Evolutionary conservation across 1,284 basidiomycete genomes (phyloP), one percentile per base, ranked within the genome.

Genomic region (Omphalotus olearius): DNA sequence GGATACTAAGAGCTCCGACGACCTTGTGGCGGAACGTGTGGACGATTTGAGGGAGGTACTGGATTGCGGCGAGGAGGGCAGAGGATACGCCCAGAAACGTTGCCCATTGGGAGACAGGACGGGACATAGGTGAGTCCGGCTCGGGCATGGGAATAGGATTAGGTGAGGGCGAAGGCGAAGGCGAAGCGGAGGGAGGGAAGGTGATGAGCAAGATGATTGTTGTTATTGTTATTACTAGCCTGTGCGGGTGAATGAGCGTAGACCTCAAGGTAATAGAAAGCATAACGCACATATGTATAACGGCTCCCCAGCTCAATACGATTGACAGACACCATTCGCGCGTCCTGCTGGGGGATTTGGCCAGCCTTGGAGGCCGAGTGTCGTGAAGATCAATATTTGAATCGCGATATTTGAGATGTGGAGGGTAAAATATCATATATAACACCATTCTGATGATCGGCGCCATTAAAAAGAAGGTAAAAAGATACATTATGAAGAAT

Each of bases 341-440:
- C 18, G 80, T 84, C 66, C 73, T 74, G 33, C 76, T 65, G 13
- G 69, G 72, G 1, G 71, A 76, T 65, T 78, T 81, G 57, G 74
- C 60, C 45, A 72, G 70, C n/a, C 66, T 66, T 30, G 69, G 66
- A 1, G 71, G 72, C 23, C 67, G 66, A 6, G 68, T 62, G 45
- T 77, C 72, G 39, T 76, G 69, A 2, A 69, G 66, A 59, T 77
- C 73, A 30, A 76, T 63, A 40, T 74, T 69, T 16, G 78, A 62
- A 37, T 69, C 69, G 56, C 67, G 73, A 64, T 86, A 91, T 66
- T 93, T 93, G 59, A 88, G 81, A 59, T 91, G 82, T 10, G 76
- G 69, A 0, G 95, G 95, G 64, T 93, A 99, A 76, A 95, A 99
- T 42, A 90, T 71, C 69, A 99, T 87, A 71, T 91, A 99, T 2